These are phyloP conservation scores for Pseudonectria buxi DNA, from an alignment of 2,329 filamentous ascomycete genomes.

Conservation along the genomic window DNA sequence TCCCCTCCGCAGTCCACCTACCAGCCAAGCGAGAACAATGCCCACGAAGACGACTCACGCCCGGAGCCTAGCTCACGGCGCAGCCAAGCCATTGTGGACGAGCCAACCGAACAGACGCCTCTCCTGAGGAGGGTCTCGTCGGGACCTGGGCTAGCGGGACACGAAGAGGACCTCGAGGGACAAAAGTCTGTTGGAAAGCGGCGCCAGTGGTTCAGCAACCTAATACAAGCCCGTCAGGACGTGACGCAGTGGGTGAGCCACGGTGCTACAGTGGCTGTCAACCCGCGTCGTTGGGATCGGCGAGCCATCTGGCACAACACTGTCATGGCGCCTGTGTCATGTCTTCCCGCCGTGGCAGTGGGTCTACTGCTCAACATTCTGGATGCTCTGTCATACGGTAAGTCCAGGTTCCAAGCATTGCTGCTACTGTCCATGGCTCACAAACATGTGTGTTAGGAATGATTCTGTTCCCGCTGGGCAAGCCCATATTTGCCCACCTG, in stretches of 20 bases:
- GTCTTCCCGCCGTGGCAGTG: slow-evolving; percentile 79
- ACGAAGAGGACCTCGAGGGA: slow-evolving; percentile 41
- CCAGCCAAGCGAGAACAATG: slow-evolving; percentile 3
- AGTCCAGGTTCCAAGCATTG: slow-evolving; percentile 18
- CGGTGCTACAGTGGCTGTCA: slow-evolving; percentile 34
- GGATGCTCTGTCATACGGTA: slow-evolving; percentile 88
- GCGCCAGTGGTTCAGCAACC: slow-evolving; percentile 28
- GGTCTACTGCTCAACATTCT: slow-evolving; percentile 87
- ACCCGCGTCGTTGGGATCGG: slow-evolving; percentile 67
- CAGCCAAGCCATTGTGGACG: slow-evolving; percentile 8
- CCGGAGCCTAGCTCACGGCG: slow-evolving; percentile 6
- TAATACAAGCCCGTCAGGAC: slow-evolving; percentile 25
- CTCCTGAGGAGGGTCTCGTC: slow-evolving; percentile 33
- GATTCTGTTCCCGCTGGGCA: slow-evolving; percentile 90
- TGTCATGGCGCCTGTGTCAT: slow-evolving; percentile 60
- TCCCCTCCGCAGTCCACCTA: slow-evolving; percentile 37
- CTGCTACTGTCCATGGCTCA: slow-evolving; percentile 6
- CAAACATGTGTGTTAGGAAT: slow-evolving; percentile 48
- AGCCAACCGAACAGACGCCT: slow-evolving; percentile 40
- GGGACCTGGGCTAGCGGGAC: slow-evolving; percentile 21
- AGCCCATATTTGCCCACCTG: slow-evolving; percentile 75
- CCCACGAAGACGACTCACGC: slow-evolving; percentile 6
- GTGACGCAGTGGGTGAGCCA: slow-evolving; percentile 26
- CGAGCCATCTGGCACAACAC: slow-evolving; percentile 56
- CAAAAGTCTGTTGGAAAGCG: slow-evolving; percentile 35